Evolutionary conservation across 768 basidiomycete species (phyloP).

Genomic region (Chalciporus chontae): DNA sequence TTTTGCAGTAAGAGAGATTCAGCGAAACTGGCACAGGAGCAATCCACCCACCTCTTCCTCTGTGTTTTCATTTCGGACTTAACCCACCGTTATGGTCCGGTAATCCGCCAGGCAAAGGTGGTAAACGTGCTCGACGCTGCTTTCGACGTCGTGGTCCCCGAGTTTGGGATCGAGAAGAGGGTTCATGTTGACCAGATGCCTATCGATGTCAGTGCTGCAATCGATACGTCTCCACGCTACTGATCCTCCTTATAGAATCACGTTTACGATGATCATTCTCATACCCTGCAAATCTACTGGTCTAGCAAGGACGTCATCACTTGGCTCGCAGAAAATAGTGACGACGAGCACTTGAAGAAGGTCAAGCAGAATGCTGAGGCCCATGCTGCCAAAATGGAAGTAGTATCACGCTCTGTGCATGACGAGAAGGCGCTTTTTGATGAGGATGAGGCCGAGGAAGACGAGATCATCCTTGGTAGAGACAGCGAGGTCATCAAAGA

Average conservation of each 20-base stretch:
- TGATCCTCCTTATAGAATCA: slow-evolving; percentile 62
- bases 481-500: slow-evolving; percentile 37
- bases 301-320: slow-evolving; percentile 89
- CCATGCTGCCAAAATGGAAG: slow-evolving; percentile 89
- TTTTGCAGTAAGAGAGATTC: slow-evolving; percentile 79
- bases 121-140: slow-evolving; percentile 96
- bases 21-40: slow-evolving; percentile 89
- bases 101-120: slow-evolving; percentile 92
- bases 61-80: slow-evolving; percentile 93
- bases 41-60: slow-evolving; percentile 92
- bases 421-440: slow-evolving; percentile 89
- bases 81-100: slow-evolving; percentile 92
- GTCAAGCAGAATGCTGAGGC: slow-evolving; percentile 92
- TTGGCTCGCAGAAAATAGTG: slow-evolving; percentile 93
- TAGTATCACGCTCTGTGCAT: slow-evolving; percentile 76
- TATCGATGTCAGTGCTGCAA: slow-evolving; percentile 65
- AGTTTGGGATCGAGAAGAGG: slow-evolving; percentile 98
- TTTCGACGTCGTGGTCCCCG: slow-evolving; percentile 93
- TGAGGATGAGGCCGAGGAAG: slow-evolving; percentile 77
- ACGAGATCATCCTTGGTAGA: slow-evolving; percentile 77
- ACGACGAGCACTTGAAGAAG: slow-evolving; percentile 94
- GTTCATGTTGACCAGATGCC: slow-evolving; percentile 99
- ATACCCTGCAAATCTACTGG: slow-evolving; percentile 95
- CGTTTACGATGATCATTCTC: slow-evolving; percentile 92
- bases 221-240: not conserved